A percentile compares a stretch with the other conserved stretches of the same genome.
phyloP scores from a whole-genome alignment of 2,329 filamentous ascomycete genomes.

The Penicillium concentricum region DNA sequence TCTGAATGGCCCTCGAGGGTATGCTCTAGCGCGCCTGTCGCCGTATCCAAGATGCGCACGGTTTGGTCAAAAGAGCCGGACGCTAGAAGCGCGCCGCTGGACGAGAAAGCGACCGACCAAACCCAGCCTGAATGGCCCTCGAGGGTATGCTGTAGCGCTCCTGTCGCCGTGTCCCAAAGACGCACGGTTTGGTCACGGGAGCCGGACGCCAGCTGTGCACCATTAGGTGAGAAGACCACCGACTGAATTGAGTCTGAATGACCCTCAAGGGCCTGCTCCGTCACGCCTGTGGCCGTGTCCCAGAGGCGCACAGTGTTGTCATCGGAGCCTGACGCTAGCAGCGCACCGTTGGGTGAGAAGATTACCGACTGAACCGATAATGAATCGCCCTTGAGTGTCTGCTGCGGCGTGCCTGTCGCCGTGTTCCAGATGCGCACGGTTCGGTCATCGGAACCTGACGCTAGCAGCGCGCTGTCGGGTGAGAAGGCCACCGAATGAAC shows the following conservation, averaged over 20 bases:
- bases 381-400: background rate
- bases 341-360: too few relatives aligned
- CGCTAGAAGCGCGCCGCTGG: background rate
- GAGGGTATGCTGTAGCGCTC: too few relatives aligned
- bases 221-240: too few relatives aligned
- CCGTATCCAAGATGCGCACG: too few relatives aligned
- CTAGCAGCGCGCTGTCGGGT: background rate
- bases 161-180: too few relatives aligned
- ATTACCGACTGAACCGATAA: too few relatives aligned
- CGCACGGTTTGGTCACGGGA: too few relatives aligned
- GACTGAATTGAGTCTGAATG: too few relatives aligned
- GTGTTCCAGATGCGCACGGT: background rate
- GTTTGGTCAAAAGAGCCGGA: too few relatives aligned
- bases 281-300: background rate
- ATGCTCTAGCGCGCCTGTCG: background rate
- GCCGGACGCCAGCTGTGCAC: too few relatives aligned
- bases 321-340: too few relatives aligned
- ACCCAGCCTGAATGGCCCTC: background rate
- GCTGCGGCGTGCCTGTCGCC: background rate
- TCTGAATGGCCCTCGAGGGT: background rate
- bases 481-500: conserved; percentile 22
- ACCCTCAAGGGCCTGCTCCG: background rate
- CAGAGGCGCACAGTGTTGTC: background rate
- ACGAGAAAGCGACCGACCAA: conserved; percentile 20
- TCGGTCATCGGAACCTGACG: background rate